phyloP scores from a whole-genome alignment of 352 stramenopile genomes.

The Aphanomyces astaci region DNA sequence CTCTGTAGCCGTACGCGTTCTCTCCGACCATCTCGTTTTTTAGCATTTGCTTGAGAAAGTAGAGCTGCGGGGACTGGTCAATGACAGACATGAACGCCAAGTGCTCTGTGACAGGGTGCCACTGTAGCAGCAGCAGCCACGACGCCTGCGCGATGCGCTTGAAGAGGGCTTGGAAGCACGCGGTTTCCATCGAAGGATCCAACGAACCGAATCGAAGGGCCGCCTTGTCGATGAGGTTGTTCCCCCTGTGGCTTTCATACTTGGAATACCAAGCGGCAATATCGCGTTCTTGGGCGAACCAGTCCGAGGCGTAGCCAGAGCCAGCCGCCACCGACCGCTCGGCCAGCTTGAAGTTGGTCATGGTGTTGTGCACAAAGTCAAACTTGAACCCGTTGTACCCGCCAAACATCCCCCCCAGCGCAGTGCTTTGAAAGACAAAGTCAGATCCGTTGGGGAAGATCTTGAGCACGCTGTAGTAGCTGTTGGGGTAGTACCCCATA shows the following conservation, averaged over 20 bases:
- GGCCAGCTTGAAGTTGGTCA: conserved; percentile 30
- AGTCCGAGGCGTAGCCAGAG: conserved; percentile 18
- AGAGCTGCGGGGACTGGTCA: too few relatives aligned
- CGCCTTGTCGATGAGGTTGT: background rate
- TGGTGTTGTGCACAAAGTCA: conserved; percentile 34
- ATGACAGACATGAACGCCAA: too few relatives aligned
- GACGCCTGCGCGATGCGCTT: too few relatives aligned
- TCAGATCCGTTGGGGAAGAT: background rate
- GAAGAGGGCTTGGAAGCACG: too few relatives aligned
- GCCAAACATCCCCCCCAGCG: conserved; percentile 27
- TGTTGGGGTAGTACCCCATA: background rate
- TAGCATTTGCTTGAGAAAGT: too few relatives aligned
- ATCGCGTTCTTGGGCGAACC: conserved; percentile 33
- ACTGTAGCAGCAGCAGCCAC: too few relatives aligned
- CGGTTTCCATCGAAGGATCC: too few relatives aligned
- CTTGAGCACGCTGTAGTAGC: background rate
- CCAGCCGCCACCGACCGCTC: conserved; percentile 4
- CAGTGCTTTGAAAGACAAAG: background rate
- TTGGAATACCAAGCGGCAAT: conserved; percentile 27
- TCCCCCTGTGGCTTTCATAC: background rate
- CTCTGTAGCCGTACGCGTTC: too few relatives aligned
- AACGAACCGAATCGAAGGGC: too few relatives aligned
- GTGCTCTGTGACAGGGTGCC: too few relatives aligned
- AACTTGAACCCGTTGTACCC: conserved; percentile 33
- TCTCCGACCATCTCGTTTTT: too few relatives aligned